Base-by-base conservation (phyloP, 176 grass and related monocot species). In the Elaeis guineensis region DNA sequence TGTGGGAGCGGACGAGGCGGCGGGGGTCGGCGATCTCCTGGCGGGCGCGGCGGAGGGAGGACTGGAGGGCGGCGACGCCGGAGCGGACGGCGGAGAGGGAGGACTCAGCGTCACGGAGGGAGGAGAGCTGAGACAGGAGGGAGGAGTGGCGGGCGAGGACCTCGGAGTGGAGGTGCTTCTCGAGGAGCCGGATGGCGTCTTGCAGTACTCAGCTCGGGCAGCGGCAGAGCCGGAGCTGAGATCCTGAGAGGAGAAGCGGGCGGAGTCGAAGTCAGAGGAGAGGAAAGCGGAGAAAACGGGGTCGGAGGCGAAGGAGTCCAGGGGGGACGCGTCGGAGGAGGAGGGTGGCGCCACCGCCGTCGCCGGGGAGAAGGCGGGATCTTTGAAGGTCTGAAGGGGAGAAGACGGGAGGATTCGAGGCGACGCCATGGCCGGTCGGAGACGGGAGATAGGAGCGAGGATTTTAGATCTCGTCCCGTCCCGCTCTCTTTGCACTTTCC, bases 221-320 rank as follows among this genome's bases (percentile, higher is more conserved):
- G 86, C 86, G 16, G 91, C 75, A 53, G 89, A 85, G 50, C 91
- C 86, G 12, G 91, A 90, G 57, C 86, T 90, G 44, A 95, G 91
- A 49, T 86, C 91, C 50, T 85, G 74, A 39, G 91, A 95, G 65
- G 91, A 95, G 86, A 95, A 95, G 16, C 73, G 79, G 7, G 83
- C 81, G 5, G 91, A 79, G 67, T 89, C 82, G 78, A 96, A 96
- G 25, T 83, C 78, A 18, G 86, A 78, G 2, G 80, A 96, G 62
- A 96, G 86, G 83, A 96, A 90, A 16, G 78, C 86, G 32, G 91
- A 85, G 78, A 96, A 89, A 65, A 96, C 75, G 14, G 91, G 86
- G 54, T 96, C 91, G 55, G 91, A 81, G 69, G 86, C 86, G 80
- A 96, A 96, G 65, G 80, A 71, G 52, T 90, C 86, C 15, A 96